phyloP scores from a whole-genome alignment of 495 filamentous ascomycete species.

The Aspergillus haitiensis region DNA sequence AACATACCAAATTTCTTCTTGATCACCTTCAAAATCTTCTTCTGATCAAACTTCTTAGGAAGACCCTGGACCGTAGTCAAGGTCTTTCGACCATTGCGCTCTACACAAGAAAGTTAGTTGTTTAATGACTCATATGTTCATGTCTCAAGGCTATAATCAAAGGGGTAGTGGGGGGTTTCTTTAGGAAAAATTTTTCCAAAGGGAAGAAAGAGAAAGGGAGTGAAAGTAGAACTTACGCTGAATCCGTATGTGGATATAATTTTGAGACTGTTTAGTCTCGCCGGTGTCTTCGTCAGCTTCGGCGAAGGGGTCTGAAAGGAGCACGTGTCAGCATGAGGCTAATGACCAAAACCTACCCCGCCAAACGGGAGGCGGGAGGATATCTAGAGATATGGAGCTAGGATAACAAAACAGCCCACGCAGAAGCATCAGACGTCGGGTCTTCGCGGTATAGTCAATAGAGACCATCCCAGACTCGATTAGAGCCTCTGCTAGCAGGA shows the following conservation, averaged over 20 bases:
- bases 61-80: constrained; percentile 99
- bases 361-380: constrained; percentile 24
- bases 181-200: constrained; percentile 12
- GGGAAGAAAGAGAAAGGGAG: not conserved
- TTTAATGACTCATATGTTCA: constrained; percentile 13
- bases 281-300: constrained; percentile 99
- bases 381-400: constrained; percentile 1
- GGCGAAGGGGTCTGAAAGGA: constrained; percentile 92
- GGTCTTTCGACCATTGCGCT: constrained; percentile 99
- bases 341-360: constrained; percentile 40
- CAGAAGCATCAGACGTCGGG: not conserved
- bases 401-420: not conserved
- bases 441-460: not conserved
- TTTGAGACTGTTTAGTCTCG: constrained; percentile 88
- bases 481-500: not conserved
- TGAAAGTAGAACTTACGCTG: constrained; percentile 71
- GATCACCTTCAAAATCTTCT: constrained; percentile 99
- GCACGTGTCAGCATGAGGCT: constrained; percentile 40
- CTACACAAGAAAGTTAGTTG: constrained; percentile 50
- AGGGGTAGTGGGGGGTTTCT: constrained; percentile 3
- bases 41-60: constrained; percentile 96
- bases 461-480: not conserved
- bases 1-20: constrained; percentile 97
- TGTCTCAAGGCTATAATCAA: constrained; percentile 8
- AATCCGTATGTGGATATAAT: constrained; percentile 99